Evolutionary conservation across 805 yeast genomes (phyloP).

Genomic region (Ogataea parapolymorpha): DNA sequence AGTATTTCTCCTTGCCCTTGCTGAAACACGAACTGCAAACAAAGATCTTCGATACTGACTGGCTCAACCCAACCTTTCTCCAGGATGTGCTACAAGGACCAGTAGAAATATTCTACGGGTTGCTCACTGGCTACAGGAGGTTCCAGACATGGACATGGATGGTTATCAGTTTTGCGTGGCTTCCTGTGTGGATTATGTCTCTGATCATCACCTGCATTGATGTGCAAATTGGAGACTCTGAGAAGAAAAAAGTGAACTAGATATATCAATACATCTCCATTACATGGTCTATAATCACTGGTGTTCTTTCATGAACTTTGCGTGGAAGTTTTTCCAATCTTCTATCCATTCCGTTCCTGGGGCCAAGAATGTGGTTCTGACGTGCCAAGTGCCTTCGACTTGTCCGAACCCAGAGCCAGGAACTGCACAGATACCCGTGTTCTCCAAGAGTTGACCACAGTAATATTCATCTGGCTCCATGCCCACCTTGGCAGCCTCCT

Average conservation of each 20-base stretch:
- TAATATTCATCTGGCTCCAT: conserved; percentile 81
- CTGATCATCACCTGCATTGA: conserved; percentile 25
- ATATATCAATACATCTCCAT: not conserved
- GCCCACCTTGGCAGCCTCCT: conserved; percentile 53
- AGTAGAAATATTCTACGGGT: conserved; percentile 43
- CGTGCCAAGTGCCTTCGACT: conserved; percentile 80
- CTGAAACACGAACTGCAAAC: conserved; percentile 18
- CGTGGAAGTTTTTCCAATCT: conserved; percentile 76
- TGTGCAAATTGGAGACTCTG: conserved; percentile 14
- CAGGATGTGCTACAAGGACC: conserved; percentile 30
- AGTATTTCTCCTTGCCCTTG: conserved; percentile 24
- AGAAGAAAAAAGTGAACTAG: conserved; percentile 7
- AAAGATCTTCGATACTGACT: conserved; percentile 16
- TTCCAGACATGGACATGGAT: conserved; percentile 86
- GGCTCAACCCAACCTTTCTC: conserved; percentile 2
- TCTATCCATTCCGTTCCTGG: conserved; percentile 91
- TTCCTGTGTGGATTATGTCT: conserved; percentile 67
- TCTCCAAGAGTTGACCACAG: conserved; percentile 77
- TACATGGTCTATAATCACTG: conserved; percentile 18
- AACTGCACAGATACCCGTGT: conserved; percentile 93
- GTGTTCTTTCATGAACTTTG: conserved; percentile 59
- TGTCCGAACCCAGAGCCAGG: conserved; percentile 99
- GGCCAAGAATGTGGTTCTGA: conserved; percentile 95
- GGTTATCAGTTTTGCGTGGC: conserved; percentile 70
- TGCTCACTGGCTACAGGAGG: conserved; percentile 62